These are phyloP conservation scores for Albifimbria verrucaria DNA, from an alignment of 2,329 filamentous ascomycete genomes.

Conservation along the genomic window DNA sequence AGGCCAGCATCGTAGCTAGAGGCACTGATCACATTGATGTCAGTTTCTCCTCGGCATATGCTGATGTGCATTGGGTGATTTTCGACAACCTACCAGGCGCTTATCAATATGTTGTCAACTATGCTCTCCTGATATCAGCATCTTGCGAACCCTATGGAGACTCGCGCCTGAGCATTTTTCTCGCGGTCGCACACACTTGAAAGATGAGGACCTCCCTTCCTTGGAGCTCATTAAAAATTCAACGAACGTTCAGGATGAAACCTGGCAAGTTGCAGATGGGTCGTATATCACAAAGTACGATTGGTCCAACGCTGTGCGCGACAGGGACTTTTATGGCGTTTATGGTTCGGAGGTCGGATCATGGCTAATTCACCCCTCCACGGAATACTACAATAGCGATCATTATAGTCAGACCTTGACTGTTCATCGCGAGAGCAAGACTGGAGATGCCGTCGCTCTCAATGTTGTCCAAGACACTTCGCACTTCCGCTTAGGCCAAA, in stretches of 20 bases:
- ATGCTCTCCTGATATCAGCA: conserved; percentile 8
- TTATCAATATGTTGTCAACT: conserved; percentile 11
- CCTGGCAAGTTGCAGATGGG: conserved; percentile 7
- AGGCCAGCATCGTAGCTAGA: conserved; percentile 4
- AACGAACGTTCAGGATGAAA: conserved; percentile 9
- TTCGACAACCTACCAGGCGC: conserved; percentile 9
- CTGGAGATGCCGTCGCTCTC: conserved; percentile 8
- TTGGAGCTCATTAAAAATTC: conserved; percentile 4
- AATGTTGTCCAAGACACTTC: conserved; percentile 12
- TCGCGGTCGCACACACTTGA: conserved; percentile 9
- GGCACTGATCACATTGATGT: conserved; percentile 8
- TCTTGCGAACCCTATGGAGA: conserved; percentile 10
- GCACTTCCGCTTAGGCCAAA: conserved; percentile 8
- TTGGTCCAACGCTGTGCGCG: conserved; percentile 11
- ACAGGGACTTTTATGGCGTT: conserved; percentile 11
- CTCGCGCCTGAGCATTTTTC: conserved; percentile 10
- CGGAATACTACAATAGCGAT: conserved; percentile 11
- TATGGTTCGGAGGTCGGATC: conserved; percentile 11
- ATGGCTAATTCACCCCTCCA: conserved; percentile 11
- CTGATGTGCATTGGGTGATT: conserved; percentile 11
- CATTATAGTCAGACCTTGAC: conserved; percentile 11
- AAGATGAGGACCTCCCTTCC: conserved; percentile 9
- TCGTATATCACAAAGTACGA: conserved; percentile 11
- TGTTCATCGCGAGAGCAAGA: conserved; percentile 10
- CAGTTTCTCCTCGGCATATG: conserved; percentile 1